Evolutionary conservation across 148 eudicot genomes (phyloP).

Genomic region (Agrostemma githago): DNA sequence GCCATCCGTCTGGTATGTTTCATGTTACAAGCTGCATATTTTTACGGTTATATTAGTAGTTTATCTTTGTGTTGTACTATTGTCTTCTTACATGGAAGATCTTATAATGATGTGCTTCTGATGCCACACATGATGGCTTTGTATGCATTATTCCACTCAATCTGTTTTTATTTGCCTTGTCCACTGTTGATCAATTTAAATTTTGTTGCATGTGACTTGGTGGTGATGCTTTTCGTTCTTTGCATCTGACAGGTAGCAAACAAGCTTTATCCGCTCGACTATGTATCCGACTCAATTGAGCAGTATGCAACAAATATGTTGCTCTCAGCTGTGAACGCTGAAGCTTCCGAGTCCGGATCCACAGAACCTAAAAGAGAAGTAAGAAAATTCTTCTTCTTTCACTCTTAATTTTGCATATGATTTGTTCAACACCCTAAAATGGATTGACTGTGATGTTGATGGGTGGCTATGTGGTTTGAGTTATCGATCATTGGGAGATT

Average conservation of each 20-base stretch:
- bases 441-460: background rate
- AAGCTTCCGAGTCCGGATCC: constrained; percentile 36
- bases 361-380: constrained; percentile 51
- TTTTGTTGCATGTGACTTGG: background rate
- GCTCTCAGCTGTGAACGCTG: constrained; percentile 62
- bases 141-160: background rate
- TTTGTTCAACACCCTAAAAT: no score
- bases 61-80: background rate
- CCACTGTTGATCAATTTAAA: background rate
- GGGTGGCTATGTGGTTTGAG: background rate
- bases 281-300: constrained; percentile 62
- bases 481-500: background rate
- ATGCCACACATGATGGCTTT: background rate
- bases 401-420: background rate
- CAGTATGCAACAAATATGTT: constrained; percentile 70
- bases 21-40: background rate
- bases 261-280: constrained; percentile 66
- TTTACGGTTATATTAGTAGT: constrained; percentile 2
- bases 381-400: constrained; percentile 18
- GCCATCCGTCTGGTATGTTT: constrained; percentile 85
- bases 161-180: background rate
- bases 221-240: constrained; percentile 5
- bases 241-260: constrained; percentile 66
- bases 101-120: background rate
- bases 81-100: background rate